phyloP scores from a whole-genome alignment of 163 green algal species.

The Prototheca cutis region DNA sequence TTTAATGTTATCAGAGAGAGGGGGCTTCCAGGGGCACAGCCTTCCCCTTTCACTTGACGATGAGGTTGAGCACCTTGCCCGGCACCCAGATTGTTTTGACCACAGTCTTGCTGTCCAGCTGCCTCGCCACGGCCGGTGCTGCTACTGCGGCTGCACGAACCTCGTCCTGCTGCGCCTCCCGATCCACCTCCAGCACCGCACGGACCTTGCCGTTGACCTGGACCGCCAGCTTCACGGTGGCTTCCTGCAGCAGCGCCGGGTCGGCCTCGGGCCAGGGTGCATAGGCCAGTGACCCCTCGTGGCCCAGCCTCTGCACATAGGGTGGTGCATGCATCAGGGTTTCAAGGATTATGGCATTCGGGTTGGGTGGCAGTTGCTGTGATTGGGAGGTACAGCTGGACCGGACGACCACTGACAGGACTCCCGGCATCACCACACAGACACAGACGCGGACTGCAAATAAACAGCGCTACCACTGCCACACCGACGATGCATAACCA shows the following conservation, averaged over 20 bases:
- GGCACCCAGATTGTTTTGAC: slow-evolving; percentile 91
- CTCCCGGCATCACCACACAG: too few relatives aligned
- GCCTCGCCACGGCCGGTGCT: slow-evolving; percentile 58
- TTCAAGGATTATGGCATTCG: too few relatives aligned
- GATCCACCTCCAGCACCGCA: slow-evolving; percentile 63
- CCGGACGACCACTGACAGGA: too few relatives aligned
- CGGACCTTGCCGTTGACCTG: slow-evolving; percentile 91
- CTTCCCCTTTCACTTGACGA: slow-evolving; percentile 35
- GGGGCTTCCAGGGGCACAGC: too few relatives aligned
- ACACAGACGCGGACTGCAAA: too few relatives aligned
- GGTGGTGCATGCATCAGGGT: neutral
- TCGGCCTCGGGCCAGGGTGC: slow-evolving; percentile 76
- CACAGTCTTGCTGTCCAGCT: slow-evolving; percentile 75
- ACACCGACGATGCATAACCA: neutral
- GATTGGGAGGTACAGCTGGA: neutral
- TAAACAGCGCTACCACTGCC: too few relatives aligned
- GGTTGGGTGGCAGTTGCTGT: too few relatives aligned
- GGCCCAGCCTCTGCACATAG: slow-evolving; percentile 19
- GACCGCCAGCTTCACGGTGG: slow-evolving; percentile 68
- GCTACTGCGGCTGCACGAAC: slow-evolving; percentile 56
- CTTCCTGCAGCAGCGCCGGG: slow-evolving; percentile 66
- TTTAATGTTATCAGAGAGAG: too few relatives aligned
- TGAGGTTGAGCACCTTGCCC: slow-evolving; percentile 91
- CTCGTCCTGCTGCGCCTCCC: slow-evolving; percentile 47
- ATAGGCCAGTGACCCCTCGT: slow-evolving; percentile 61